Evolutionary conservation across 83 land plant genomes (phyloP).

Genomic region (Larix sibirica): DNA sequence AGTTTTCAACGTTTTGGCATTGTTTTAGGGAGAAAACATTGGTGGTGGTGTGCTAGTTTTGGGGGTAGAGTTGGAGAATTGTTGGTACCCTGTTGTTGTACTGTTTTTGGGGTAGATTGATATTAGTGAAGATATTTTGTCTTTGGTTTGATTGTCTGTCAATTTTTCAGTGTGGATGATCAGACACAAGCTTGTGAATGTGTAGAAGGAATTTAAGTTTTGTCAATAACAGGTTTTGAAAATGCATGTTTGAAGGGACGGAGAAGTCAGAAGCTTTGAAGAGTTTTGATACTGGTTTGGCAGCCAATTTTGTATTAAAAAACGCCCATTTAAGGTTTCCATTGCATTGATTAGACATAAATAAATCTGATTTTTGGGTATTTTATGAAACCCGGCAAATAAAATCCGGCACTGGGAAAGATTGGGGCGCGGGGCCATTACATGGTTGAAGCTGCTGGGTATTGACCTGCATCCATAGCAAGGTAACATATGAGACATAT

Average conservation of each 20-base stretch:
- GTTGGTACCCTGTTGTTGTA: too few species aligned
- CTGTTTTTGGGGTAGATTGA: not conserved
- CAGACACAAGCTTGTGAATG: constrained; percentile 1
- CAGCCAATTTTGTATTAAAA: not conserved
- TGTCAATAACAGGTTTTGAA: not conserved
- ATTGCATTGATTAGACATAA: constrained; percentile 1
- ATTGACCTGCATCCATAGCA: too few species aligned
- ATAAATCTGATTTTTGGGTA: not conserved
- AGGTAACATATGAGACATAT: too few species aligned
- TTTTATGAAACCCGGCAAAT: not conserved
- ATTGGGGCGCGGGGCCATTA: not conserved
- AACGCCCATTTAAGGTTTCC: not conserved
- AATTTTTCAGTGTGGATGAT: not conserved
- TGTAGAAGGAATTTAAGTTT: not conserved
- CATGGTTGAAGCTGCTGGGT: not conserved
- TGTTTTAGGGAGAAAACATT: too few species aligned
- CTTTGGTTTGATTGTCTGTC: not conserved
- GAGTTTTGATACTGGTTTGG: not conserved
- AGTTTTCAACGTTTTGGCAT: too few species aligned
- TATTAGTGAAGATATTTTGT: not conserved
- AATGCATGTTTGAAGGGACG: not conserved
- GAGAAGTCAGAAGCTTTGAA: not conserved
- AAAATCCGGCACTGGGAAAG: constrained; percentile 11
- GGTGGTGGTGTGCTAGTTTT: too few species aligned
- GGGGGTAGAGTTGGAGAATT: too few species aligned